phyloP scores from a whole-genome alignment of 352 stramenopile species.

The Aphanomyces invadans region DNA sequence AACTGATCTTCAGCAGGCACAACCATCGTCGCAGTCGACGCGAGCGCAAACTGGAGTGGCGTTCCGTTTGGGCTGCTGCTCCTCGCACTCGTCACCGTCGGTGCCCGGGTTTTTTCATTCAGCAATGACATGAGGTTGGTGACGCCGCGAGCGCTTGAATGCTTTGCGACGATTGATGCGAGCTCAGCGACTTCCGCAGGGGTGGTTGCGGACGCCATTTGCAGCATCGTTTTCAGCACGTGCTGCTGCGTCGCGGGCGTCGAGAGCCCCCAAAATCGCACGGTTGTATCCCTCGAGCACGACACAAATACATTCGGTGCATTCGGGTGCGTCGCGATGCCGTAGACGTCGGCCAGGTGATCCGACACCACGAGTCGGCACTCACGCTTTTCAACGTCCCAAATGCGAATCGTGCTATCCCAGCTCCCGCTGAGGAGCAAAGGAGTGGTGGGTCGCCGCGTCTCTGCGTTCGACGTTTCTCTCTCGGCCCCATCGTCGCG shows the following conservation, averaged over 20 bases:
- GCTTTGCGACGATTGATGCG: neutral
- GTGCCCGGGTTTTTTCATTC: neutral
- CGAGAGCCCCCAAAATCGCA: slow-evolving; percentile 26
- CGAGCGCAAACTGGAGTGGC: too few relatives aligned
- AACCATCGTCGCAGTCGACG: neutral
- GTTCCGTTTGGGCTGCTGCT: too few relatives aligned
- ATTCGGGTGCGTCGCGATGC: slow-evolving; percentile 20
- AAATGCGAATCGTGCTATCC: slow-evolving; percentile 28
- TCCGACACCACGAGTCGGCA: slow-evolving; percentile 24
- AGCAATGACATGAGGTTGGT: slow-evolving; percentile 18
- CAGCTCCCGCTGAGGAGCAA: slow-evolving; percentile 24
- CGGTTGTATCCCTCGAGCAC: slow-evolving; percentile 26
- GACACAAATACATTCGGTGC: slow-evolving; percentile 27
- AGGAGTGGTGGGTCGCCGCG: neutral
- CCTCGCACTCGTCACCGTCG: too few relatives aligned
- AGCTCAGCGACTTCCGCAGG: neutral
- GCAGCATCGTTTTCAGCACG: slow-evolving; percentile 7
- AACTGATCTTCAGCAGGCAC: slow-evolving; percentile 11
- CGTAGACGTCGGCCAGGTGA: slow-evolving; percentile 28
- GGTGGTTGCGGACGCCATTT: neutral
- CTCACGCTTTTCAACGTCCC: slow-evolving; percentile 19
- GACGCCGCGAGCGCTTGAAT: neutral
- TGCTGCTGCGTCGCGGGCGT: neutral
- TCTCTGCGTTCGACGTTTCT: neutral
- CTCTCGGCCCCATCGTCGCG: too few relatives aligned